Conservation (phyloP, 2,329 filamentous ascomycete species). For the Bipolaris zeicola region DNA sequence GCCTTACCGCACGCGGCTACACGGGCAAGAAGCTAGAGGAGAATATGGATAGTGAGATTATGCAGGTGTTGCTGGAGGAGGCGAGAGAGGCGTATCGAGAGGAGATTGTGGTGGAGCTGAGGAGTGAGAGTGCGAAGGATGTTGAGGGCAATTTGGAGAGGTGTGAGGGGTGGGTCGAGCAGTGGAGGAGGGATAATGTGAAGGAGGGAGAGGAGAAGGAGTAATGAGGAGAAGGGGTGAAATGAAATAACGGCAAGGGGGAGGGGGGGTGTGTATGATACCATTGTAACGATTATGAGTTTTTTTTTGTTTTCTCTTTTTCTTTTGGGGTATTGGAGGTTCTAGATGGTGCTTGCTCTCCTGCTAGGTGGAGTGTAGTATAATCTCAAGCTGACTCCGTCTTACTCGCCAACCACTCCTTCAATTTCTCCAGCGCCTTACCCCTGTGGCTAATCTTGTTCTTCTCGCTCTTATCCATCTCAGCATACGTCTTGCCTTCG, state of each 20-base stretch:
- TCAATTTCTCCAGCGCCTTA: conserved; percentile 85
- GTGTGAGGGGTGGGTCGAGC: conserved; percentile 78
- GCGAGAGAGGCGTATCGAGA: conserved; percentile 84
- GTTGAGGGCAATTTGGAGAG: conserved; percentile 88
- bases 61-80: conserved; percentile 91
- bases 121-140: conserved; percentile 82
- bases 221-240: background rate
- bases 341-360: no score
- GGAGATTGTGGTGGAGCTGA: conserved; percentile 86
- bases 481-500: conserved; percentile 83
- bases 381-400: conserved; percentile 22
- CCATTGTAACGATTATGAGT: background rate
- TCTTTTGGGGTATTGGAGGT: background rate
- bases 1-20: conserved; percentile 78
- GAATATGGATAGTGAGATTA: conserved; percentile 96
- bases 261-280: conserved; percentile 1
- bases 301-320: background rate
- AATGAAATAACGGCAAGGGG: background rate
- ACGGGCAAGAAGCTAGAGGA: conserved; percentile 88
- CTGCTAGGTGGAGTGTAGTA: no score
- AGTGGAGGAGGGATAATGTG: conserved; percentile 76
- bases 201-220: conserved; percentile 25
- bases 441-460: conserved; percentile 92
- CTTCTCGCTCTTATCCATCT: conserved; percentile 89
- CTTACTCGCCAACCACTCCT: conserved; percentile 71